Evolutionary conservation across 129 eudicot species (phyloP).

Genomic region (Centaurea solstitialis): DNA sequence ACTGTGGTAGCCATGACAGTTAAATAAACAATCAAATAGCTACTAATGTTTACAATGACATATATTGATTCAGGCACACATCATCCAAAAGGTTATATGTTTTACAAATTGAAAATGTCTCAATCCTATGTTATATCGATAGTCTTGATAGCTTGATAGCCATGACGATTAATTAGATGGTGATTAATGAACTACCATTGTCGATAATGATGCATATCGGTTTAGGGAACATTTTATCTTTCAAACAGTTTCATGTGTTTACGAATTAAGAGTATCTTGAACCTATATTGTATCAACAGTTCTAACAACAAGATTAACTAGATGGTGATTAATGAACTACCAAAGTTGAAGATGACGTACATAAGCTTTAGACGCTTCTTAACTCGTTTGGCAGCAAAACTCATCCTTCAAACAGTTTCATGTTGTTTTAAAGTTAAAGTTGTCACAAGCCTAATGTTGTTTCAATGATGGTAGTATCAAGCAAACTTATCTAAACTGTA

Average conservation of each 20-base stretch:
- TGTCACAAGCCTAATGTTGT: too few species aligned
- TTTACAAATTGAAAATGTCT: neutral
- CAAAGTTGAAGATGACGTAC: neutral
- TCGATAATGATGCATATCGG: neutral
- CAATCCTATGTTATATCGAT: neutral
- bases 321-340: neutral
- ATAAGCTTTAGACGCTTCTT: neutral
- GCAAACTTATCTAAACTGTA: too few species aligned
- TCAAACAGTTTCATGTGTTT: neutral
- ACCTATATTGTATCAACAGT: neutral
- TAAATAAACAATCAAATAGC: neutral
- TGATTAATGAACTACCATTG: neutral
- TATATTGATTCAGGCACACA: neutral
- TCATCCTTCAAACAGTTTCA: neutral
- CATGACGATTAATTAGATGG: neutral
- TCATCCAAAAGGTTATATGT: neutral
- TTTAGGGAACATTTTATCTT: neutral
- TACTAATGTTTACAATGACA: neutral
- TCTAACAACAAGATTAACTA: neutral
- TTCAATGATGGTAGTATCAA: too few species aligned
- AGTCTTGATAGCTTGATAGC: too few species aligned
- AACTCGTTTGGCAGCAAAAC: neutral
- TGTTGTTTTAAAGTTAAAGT: too few species aligned
- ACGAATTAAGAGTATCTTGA: neutral
- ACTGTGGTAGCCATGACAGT: neutral